Conservation (phyloP, 371 early-diverging fungal species). For the Globomyces sp. region DNA sequence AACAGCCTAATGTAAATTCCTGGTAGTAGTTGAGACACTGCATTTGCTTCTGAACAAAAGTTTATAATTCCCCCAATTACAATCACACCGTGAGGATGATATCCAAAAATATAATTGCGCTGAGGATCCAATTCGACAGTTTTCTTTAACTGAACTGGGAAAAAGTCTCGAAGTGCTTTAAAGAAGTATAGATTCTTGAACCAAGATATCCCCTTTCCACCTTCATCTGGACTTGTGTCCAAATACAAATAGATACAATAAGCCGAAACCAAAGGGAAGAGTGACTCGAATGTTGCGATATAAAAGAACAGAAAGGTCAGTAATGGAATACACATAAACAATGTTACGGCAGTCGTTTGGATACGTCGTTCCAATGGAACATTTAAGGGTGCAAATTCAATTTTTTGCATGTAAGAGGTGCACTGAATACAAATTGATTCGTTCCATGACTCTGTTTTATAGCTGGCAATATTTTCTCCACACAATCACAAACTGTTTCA, state of each 20-base stretch:
- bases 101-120: constrained; percentile 55
- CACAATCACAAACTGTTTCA: too few relatives aligned
- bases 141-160: constrained; percentile 71
- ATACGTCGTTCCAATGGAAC: constrained; percentile 71
- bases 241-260: constrained; percentile 32
- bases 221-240: constrained; percentile 51
- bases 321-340: constrained; percentile 62
- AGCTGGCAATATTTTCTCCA: too few relatives aligned
- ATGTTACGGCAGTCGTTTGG: constrained; percentile 64
- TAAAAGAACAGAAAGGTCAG: constrained; percentile 45
- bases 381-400: constrained; percentile 51
- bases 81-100: constrained; percentile 61
- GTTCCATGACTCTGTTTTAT: too few relatives aligned
- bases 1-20: constrained; percentile 43
- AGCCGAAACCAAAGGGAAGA: constrained; percentile 15
- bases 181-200: constrained; percentile 59
- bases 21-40: constrained; percentile 37
- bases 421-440: too few relatives aligned
- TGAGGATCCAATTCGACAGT: constrained; percentile 70
- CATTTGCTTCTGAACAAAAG: constrained; percentile 62
- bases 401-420: not conserved
- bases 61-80: constrained; percentile 76
- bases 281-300: not conserved
- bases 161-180: constrained; percentile 76
- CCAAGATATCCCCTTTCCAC: constrained; percentile 64